phyloP scores from a whole-genome alignment of 164 flowering plant genomes.

The Protea cynaroides region DNA sequence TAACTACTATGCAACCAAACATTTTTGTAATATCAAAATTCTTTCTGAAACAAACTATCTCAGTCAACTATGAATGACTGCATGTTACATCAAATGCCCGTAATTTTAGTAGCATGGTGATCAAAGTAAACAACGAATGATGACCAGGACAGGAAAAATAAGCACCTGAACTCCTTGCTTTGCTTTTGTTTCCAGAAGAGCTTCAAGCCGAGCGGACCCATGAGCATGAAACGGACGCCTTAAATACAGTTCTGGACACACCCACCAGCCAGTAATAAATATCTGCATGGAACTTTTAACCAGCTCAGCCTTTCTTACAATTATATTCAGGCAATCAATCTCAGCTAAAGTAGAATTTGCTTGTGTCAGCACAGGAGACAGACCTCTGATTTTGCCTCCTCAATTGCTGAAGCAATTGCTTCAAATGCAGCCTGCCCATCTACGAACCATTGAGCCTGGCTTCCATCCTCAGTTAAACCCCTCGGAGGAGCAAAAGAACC shows the following conservation, averaged over 20 bases:
- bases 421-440: constrained; percentile 97
- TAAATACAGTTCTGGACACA: constrained; percentile 95
- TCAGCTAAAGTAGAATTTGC: not conserved
- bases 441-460: constrained; percentile 93
- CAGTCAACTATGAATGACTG: too few species aligned
- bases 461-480: constrained; percentile 91
- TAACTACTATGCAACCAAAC: too few species aligned
- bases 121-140: not conserved
- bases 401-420: constrained; percentile 85
- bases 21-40: too few species aligned
- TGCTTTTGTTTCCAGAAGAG: constrained; percentile 85
- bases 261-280: constrained; percentile 98
- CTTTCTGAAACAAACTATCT: too few species aligned
- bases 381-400: constrained; percentile 97
- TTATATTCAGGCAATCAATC: not conserved
- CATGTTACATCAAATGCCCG: too few species aligned
- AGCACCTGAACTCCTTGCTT: constrained; percentile 95
- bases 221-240: constrained; percentile 76
- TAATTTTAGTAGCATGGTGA: too few species aligned
- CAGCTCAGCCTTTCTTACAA: constrained; percentile 9
- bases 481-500: constrained; percentile 99
- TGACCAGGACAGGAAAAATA: not conserved
- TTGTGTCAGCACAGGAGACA: constrained; percentile 9
- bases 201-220: constrained; percentile 80
- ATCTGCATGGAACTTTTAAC: constrained; percentile 53